Conservation (phyloP, 371 early-diverging fungal genomes). For the Apophysomyces ossiformis region DNA sequence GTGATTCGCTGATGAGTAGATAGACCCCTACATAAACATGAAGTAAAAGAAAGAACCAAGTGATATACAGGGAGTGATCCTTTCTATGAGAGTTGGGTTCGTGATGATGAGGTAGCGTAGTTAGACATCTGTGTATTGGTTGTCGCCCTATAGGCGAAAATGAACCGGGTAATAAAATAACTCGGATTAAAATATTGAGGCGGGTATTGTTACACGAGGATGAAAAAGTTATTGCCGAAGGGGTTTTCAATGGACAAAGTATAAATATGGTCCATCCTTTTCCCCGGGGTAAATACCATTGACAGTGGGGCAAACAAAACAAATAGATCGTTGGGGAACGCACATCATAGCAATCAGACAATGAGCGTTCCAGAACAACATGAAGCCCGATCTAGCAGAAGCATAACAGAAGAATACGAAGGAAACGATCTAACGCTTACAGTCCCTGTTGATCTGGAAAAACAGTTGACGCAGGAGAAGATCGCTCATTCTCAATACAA, state of each 20-base stretch:
- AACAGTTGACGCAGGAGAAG: background rate
- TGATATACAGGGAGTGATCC: too few species aligned
- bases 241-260: background rate
- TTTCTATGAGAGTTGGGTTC: too few species aligned
- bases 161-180: background rate
- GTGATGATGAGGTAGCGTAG: too few species aligned
- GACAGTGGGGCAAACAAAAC: too few species aligned
- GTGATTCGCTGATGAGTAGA: too few species aligned
- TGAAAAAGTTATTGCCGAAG: background rate
- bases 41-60: too few species aligned
- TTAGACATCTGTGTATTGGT: too few species aligned
- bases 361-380: background rate
- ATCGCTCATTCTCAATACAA: background rate
- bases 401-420: background rate
- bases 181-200: background rate
- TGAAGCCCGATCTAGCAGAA: background rate
- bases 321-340: background rate
- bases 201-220: background rate
- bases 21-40: too few species aligned
- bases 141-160: too few species aligned
- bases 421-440: conserved; percentile 10
- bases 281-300: background rate
- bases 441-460: conserved; percentile 1
- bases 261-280: background rate
- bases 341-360: background rate